Conservation (phyloP, 345 rosid genomes). For the Eucalyptus cloeziana region DNA sequence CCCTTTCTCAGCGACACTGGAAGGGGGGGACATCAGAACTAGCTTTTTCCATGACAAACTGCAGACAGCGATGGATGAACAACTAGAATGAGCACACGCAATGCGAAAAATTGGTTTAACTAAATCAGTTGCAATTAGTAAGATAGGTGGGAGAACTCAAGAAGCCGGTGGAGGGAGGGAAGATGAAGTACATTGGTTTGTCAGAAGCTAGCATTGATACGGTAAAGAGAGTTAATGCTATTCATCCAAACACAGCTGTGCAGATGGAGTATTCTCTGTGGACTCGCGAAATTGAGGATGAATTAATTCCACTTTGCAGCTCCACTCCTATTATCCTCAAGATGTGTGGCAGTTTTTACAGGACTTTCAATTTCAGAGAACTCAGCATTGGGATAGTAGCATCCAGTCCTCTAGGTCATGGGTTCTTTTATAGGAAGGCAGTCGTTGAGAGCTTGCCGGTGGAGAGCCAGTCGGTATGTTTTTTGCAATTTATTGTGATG, state of each 20-base stretch:
- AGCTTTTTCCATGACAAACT: not conserved
- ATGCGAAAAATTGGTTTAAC: not conserved
- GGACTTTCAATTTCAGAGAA: conserved; percentile 2
- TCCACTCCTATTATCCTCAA: not conserved
- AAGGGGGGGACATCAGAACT: not conserved
- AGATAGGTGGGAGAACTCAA: conserved; percentile 21
- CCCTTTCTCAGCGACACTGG: not conserved
- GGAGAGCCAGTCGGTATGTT: conserved; percentile 8
- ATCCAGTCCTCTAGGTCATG: conserved; percentile 34
- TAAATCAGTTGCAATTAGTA: not conserved
- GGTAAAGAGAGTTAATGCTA: conserved; percentile 20
- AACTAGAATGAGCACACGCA: not conserved
- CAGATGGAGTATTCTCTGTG: conserved; percentile 30
- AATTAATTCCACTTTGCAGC: conserved; percentile 25
- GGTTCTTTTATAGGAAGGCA: conserved; percentile 30
- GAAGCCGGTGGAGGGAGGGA: conserved; percentile 25
- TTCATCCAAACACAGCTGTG: conserved; percentile 16
- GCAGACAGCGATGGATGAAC: not conserved
- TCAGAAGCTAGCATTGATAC: conserved; percentile 21
- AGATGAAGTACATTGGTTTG: conserved; percentile 16
- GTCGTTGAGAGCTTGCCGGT: not conserved
- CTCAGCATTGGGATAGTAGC: conserved; percentile 31
- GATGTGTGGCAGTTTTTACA: not conserved
- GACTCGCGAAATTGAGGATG: conserved; percentile 20
- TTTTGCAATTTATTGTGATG: not conserved